Conservation (phyloP, 176 grass and related monocot genomes). For the Oropetium thomaeum region DNA sequence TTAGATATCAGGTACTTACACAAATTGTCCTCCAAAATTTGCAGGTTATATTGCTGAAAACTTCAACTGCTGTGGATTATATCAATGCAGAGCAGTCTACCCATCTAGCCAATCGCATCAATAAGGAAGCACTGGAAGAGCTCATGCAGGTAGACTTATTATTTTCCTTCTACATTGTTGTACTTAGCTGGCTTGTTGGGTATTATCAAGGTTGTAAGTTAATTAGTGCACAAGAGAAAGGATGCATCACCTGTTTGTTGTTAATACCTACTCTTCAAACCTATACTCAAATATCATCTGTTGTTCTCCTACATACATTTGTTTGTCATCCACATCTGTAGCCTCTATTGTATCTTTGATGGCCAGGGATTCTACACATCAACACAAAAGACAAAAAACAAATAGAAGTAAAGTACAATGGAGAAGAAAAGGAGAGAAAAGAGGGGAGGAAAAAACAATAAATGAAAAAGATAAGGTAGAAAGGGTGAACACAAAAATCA, state of each 20-base stretch:
- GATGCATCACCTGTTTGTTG: neutral
- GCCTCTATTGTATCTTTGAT: neutral
- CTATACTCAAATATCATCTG: neutral
- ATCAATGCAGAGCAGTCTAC: slow-evolving; percentile 23
- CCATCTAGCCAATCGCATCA: slow-evolving; percentile 53
- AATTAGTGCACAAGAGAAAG: neutral
- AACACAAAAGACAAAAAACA: too few relatives aligned
- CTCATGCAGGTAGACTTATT: slow-evolving; percentile 49
- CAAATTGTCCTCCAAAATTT: neutral
- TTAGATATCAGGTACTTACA: neutral
- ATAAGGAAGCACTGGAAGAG: slow-evolving; percentile 51
- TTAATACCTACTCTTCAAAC: neutral
- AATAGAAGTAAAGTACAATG: too few relatives aligned
- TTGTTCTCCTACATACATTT: neutral
- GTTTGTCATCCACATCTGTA: neutral
- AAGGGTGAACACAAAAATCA: too few relatives aligned
- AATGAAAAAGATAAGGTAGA: too few relatives aligned
- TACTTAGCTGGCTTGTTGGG: neutral
- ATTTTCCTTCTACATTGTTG: slow-evolving; percentile 13
- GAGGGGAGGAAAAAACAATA: too few relatives aligned
- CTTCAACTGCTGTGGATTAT: slow-evolving; percentile 30
- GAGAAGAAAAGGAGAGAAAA: too few relatives aligned
- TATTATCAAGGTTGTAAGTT: neutral
- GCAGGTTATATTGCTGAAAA: slow-evolving; percentile 60
- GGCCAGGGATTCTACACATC: too few relatives aligned